Percentiles rank a stretch among this genome's conserved stretches.
phyloP scores from a whole-genome alignment of 2,329 filamentous ascomycete species.

The Aspergillus aculeatinus region DNA sequence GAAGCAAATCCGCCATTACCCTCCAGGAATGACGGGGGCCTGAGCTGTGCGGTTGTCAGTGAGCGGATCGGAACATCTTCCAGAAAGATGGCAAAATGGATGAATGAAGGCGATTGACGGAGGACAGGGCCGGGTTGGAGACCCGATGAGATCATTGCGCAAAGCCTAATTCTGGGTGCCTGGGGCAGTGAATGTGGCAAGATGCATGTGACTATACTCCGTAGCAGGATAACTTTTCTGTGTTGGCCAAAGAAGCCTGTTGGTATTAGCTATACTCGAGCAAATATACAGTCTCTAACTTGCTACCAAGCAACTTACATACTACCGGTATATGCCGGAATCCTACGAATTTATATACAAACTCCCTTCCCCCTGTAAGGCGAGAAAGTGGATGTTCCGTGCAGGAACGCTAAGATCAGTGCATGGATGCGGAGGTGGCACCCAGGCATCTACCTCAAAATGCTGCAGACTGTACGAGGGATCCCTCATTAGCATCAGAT shows the following conservation, averaged over 20 bases:
- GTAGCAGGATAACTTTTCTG: background rate
- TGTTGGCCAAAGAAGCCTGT: too few relatives aligned
- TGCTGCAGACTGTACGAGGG: background rate
- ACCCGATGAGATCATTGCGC: background rate
- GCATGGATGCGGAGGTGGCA: background rate
- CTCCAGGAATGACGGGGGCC: too few relatives aligned
- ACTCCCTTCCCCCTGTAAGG: background rate
- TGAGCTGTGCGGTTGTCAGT: too few relatives aligned
- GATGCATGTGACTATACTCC: background rate
- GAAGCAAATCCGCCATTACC: background rate
- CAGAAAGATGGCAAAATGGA: too few relatives aligned
- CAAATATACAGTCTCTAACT: too few relatives aligned
- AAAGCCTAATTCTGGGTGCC: background rate
- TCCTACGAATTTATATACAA: background rate
- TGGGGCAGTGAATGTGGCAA: background rate
- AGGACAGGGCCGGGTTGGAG: too few relatives aligned
- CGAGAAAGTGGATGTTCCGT: background rate
- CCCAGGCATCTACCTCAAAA: background rate
- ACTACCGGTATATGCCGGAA: too few relatives aligned
- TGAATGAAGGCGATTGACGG: too few relatives aligned
- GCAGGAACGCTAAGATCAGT: background rate
- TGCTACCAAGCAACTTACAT: too few relatives aligned
- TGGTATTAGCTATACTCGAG: too few relatives aligned
- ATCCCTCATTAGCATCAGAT: background rate
- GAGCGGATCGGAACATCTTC: too few relatives aligned